Evolutionary conservation across 2,329 filamentous ascomycete species (phyloP), one percentile per base, ranked within the genome.

Genomic region (Cladosporium phlei): DNA sequence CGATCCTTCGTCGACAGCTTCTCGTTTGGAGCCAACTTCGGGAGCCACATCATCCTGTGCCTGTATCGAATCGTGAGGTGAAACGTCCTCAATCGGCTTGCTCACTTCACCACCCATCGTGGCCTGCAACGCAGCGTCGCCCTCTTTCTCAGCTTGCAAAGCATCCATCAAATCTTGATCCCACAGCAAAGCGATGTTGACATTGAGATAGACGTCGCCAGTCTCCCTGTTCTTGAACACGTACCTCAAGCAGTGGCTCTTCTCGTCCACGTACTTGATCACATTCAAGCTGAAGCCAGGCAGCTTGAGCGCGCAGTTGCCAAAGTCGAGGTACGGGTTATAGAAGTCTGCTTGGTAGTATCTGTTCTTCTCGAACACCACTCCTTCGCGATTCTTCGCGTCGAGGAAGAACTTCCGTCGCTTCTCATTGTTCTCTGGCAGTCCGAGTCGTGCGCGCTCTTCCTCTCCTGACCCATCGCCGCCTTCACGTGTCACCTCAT

Each of bases 271-370:
- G 46, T 73, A 73, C 53, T 65, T 68, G 33, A 69, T 64, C 3
- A 74, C 69, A 11, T 63, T 64, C 20, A 74, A 63, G 2, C 61
- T 66, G 43, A 74, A 71, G 0, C 71, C 71, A 0, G 71, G 71
- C 12, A 74, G 51, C 45, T 69, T 66, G 3, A 74, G 50, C 3
- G 65, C 59, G 48, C 71, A 72, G 34, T 71, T 70, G 1, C 67
- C 65, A 55, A 73, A 74, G 50, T 74, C 71, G 4, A 74, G 54
- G 54, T 73, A 71, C 17, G 69, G 69, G 44, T 74, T 74, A 60
- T 69, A 72, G 49, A 74, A 73, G 46, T 74, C 71, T 1, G 59
- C 69, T 29, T 69, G 63, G 46, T 74, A 74, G 45, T 67, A 45
- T 16, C 71, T 48, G 0, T 66, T 71, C 46, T 67, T 64, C 48